A percentile compares a stretch with the other conserved stretches of the same genome.
These are phyloP conservation scores for Kazachstania taianensis DNA, from an alignment of 805 yeast genomes.

Conservation along the genomic window DNA sequence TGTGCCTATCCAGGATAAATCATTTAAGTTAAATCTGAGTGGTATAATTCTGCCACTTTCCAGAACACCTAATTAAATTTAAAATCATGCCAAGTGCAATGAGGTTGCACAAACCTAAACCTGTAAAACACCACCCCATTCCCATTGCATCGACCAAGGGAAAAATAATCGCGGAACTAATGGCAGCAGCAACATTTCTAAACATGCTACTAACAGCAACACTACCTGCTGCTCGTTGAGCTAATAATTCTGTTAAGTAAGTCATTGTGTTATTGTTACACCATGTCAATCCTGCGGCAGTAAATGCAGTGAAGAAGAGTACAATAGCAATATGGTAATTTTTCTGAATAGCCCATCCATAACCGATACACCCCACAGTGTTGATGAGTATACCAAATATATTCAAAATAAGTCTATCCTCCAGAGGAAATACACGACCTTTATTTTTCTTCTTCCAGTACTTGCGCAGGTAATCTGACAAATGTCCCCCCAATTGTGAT, in stretches of 20 bases:
- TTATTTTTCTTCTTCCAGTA: conserved; percentile 22
- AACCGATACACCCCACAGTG: conserved; percentile 38
- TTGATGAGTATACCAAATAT: conserved; percentile 35
- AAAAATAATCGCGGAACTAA: conserved; percentile 38
- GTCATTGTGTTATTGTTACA: conserved; percentile 44
- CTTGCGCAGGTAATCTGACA: conserved; percentile 34
- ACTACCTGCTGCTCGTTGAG: conserved; percentile 41
- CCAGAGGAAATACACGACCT: conserved; percentile 34
- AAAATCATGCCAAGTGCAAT: conserved; percentile 17
- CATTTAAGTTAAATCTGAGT: background rate
- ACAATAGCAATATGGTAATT: conserved; percentile 32
- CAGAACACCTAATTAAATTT: conserved; percentile 15
- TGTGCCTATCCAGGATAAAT: background rate
- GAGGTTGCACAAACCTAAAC: conserved; percentile 33
- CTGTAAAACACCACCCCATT: conserved; percentile 46
- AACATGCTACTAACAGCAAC: conserved; percentile 46
- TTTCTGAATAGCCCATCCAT: conserved; percentile 42
- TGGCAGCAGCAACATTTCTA: conserved; percentile 45
- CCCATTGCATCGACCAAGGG: conserved; percentile 32
- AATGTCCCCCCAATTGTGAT: conserved; percentile 38
- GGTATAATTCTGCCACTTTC: conserved; percentile 11
- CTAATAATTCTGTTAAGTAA: conserved; percentile 41
- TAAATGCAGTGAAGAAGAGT: conserved; percentile 36
- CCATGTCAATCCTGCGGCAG: conserved; percentile 48
- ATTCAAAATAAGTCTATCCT: conserved; percentile 37